Conservation (phyloP, 106 monocot species). For the Amphibolis antarctica region DNA sequence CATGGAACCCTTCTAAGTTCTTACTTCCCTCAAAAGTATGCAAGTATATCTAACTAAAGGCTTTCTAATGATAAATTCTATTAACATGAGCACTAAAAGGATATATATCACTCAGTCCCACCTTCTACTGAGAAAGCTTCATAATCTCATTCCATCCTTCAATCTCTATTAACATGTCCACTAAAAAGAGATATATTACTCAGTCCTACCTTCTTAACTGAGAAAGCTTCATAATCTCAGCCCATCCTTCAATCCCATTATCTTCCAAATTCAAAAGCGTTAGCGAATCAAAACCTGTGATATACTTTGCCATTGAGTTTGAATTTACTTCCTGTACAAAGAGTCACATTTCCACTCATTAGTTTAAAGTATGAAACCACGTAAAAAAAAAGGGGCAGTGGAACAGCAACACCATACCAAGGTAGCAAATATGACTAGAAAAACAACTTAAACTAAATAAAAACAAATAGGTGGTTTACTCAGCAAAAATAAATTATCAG, state of each 20-base stretch:
- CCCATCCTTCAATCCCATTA: slow-evolving; percentile 61
- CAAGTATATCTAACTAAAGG: not conserved
- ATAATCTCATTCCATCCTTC: slow-evolving; percentile 69
- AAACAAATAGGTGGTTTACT: no score
- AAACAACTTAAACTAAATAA: no score
- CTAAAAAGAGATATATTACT: not conserved
- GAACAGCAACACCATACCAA: not conserved
- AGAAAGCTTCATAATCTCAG: slow-evolving; percentile 77
- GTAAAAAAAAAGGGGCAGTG: not conserved
- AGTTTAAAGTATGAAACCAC: not conserved
- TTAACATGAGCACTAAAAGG: not conserved
- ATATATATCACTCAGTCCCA: slow-evolving; percentile 6
- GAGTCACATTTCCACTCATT: not conserved
- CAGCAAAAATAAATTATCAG: no score
- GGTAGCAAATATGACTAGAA: no score
- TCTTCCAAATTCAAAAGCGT: slow-evolving; percentile 78
- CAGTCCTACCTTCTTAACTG: slow-evolving; percentile 52
- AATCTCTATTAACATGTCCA: slow-evolving; percentile 8
- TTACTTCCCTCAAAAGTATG: not conserved
- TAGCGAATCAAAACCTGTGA: slow-evolving; percentile 51
- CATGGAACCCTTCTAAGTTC: not conserved
- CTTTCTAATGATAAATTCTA: no score
- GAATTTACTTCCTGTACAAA: slow-evolving; percentile 20
- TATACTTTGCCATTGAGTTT: slow-evolving; percentile 9
- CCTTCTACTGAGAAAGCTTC: slow-evolving; percentile 76